Evolutionary conservation across 331 rosid species (phyloP).

Genomic region (Rosa hybrid): DNA sequence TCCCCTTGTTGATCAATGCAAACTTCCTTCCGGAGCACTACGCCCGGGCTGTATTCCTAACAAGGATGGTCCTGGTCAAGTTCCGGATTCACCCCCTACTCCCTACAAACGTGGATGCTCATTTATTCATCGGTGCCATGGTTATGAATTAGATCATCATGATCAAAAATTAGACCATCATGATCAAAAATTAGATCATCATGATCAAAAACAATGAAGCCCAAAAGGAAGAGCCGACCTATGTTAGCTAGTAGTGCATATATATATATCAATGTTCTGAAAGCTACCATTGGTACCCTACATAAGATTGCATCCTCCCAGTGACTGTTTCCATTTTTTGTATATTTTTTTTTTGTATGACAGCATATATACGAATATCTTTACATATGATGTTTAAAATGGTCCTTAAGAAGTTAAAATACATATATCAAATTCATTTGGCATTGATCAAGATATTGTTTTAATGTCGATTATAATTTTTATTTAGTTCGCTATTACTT

Average conservation of each 20-base stretch:
- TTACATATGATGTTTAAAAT: not conserved
- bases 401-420: not conserved
- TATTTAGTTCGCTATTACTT: too few relatives aligned
- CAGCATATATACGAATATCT: not conserved
- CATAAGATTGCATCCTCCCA: not conserved
- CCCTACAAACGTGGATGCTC: constrained; percentile 1
- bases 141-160: not conserved
- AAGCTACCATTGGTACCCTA: not conserved
- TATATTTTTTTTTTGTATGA: not conserved
- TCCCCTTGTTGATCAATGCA: not conserved
- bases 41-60: not conserved
- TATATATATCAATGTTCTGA: not conserved
- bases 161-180: not conserved
- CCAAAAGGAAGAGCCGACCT: not conserved
- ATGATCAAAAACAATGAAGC: not conserved
- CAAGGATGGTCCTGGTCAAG: not conserved
- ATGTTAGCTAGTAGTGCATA: not conserved
- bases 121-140: not conserved
- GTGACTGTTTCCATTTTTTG: not conserved
- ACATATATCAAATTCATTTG: not conserved
- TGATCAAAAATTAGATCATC: not conserved
- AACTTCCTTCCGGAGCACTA: not conserved
- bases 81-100: not conserved
- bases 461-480: not conserved
- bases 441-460: not conserved